These are phyloP conservation scores for Phialophora verrucosa DNA, from an alignment of 2,329 filamentous ascomycete species.

Conservation along the genomic window DNA sequence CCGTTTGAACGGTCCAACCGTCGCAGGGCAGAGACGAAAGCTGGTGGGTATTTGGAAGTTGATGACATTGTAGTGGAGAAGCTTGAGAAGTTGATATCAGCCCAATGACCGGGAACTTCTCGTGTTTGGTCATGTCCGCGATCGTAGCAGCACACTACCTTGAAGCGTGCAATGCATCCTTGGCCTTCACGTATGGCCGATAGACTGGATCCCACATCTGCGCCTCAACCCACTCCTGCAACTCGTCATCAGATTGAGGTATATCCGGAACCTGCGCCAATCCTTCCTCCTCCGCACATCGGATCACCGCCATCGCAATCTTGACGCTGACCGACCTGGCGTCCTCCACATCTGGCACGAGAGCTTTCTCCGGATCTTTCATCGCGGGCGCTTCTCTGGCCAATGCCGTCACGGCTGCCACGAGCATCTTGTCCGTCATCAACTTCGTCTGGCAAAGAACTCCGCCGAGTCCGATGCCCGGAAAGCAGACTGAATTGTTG, in stretches of 20 bases:
- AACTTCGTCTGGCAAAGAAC: slow-evolving; percentile 71
- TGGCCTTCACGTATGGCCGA: slow-evolving; percentile 23
- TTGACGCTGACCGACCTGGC: slow-evolving; percentile 77
- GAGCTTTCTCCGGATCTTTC: slow-evolving; percentile 65
- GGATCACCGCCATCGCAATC: slow-evolving; percentile 77
- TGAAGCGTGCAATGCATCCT: neutral
- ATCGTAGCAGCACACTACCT: neutral
- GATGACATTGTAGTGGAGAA: slow-evolving; percentile 26
- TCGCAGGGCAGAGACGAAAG: slow-evolving; percentile 14
- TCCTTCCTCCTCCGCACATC: slow-evolving; percentile 70
- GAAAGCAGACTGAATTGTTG: slow-evolving; percentile 86
- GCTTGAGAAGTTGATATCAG: slow-evolving; percentile 23
- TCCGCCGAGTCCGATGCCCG: slow-evolving; percentile 80
- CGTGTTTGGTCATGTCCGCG: neutral
- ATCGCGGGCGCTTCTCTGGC: slow-evolving; percentile 74
- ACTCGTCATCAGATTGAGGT: slow-evolving; percentile 53
- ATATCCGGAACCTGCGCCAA: slow-evolving; percentile 70
- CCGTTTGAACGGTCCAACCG: slow-evolving; percentile 28
- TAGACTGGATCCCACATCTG: slow-evolving; percentile 53
- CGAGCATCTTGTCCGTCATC: slow-evolving; percentile 78
- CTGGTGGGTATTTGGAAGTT: slow-evolving; percentile 21
- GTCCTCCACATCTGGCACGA: slow-evolving; percentile 76
- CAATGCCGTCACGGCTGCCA: slow-evolving; percentile 76
- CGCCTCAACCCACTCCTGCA: slow-evolving; percentile 49
- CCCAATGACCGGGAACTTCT: slow-evolving; percentile 1